Percentiles rank a stretch among this genome's conserved stretches.
These are phyloP conservation scores for Fomitopsis schrenkii DNA, from an alignment of 1,284 basidiomycete species.

Conservation along the genomic window DNA sequence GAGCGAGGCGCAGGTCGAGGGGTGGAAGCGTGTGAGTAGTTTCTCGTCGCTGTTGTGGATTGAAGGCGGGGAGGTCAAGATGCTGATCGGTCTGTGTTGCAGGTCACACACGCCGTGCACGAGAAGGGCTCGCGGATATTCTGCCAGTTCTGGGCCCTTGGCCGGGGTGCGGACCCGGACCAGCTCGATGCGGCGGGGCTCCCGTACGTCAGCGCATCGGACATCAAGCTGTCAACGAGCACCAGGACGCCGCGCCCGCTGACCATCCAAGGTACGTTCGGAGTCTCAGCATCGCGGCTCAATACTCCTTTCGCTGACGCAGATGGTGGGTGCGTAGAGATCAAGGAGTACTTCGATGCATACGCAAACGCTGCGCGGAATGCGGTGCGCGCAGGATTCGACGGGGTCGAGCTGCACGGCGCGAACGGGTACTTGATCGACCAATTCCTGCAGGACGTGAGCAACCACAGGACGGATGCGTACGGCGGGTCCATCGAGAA, in stretches of 20 bases:
- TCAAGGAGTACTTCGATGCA: conserved; percentile 36
- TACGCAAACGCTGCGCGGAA: conserved; percentile 38
- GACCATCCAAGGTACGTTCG: conserved; percentile 24
- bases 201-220: conserved; percentile 35
- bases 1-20: conserved; percentile 38
- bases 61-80: too few species aligned
- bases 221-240: conserved; percentile 33
- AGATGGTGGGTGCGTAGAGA: conserved; percentile 23
- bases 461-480: conserved; percentile 53
- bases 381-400: conserved; percentile 43
- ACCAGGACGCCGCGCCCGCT: conserved; percentile 32
- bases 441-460: conserved; percentile 38
- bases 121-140: conserved; percentile 37
- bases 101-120: conserved; percentile 28
- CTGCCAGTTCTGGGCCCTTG: conserved; percentile 45
- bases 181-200: conserved; percentile 18
- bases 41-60: too few species aligned
- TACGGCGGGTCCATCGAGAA: conserved; percentile 60
- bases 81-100: neutral
- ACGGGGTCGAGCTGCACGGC: conserved; percentile 35
- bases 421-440: conserved; percentile 39
- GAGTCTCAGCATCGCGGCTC: too few species aligned
- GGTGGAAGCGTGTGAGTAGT: conserved; percentile 40
- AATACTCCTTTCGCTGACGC: too few species aligned
- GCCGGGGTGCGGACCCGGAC: conserved; percentile 32